Evolutionary conservation across 2,329 filamentous ascomycete species (phyloP).

Genomic region (Trichoderma polysporum): DNA sequence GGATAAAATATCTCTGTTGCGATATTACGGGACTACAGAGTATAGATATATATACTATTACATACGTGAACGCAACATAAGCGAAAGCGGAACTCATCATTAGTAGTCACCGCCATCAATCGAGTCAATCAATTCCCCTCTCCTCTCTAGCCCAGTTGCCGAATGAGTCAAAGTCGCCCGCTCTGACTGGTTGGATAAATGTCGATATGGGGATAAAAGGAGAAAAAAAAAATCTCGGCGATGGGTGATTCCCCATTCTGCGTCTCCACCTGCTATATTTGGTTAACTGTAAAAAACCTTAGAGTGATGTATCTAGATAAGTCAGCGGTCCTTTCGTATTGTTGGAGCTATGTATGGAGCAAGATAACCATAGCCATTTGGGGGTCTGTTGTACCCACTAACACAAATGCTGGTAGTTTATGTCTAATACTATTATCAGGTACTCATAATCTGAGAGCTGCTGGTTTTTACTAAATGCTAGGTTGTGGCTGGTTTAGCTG

Average conservation of each 20-base stretch:
- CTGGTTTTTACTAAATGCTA: too few species aligned
- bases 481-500: too few species aligned
- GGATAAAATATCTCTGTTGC: neutral
- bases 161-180: conserved; percentile 17
- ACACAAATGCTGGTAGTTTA: too few species aligned
- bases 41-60: neutral
- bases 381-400: too few species aligned
- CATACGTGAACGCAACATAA: neutral
- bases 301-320: too few species aligned
- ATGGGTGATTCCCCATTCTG: neutral
- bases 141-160: conserved; percentile 3
- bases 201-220: neutral
- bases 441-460: too few species aligned
- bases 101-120: neutral
- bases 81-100: neutral
- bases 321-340: too few species aligned
- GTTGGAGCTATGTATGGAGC: too few species aligned
- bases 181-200: conserved; percentile 3
- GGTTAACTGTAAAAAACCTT: neutral
- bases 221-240: neutral
- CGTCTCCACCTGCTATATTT: neutral
- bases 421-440: too few species aligned
- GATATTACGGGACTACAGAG: neutral
- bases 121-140: neutral
- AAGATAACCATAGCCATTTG: too few species aligned